Conservation (phyloP, 73 alveolate species). For the Paramecium tetraurelia region DNA sequence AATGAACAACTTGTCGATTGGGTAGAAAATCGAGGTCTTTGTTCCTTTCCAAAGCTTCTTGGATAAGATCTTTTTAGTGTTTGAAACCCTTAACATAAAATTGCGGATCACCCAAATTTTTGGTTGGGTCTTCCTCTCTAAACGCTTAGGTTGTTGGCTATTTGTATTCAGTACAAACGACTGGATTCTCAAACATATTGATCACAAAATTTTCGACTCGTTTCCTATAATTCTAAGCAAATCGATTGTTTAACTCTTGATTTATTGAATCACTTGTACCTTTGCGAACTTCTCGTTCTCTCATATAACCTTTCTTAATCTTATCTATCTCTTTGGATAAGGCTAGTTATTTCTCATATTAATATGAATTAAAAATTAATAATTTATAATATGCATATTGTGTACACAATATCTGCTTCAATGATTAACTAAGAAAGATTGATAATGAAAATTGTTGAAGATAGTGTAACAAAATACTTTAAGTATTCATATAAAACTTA, state of each 20-base stretch:
- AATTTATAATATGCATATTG: background rate
- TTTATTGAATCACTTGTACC: background rate
- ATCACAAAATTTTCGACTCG: constrained; percentile 55
- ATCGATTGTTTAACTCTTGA: constrained; percentile 15
- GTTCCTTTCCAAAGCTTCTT: constrained; percentile 47
- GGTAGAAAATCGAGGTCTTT: constrained; percentile 62
- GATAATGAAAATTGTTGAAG: too few species aligned
- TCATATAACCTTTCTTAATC: background rate
- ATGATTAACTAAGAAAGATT: too few species aligned
- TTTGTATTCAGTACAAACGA: constrained; percentile 47
- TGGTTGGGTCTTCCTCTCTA: constrained; percentile 55
- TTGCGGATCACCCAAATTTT: constrained; percentile 55
- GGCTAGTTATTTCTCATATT: constrained; percentile 15
- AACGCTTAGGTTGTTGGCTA: constrained; percentile 1
- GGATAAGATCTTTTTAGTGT: constrained; percentile 58
- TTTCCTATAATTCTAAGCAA: constrained; percentile 47
- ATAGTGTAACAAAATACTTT: too few species aligned
- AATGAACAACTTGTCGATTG: constrained; percentile 44
- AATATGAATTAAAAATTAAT: constrained; percentile 3
- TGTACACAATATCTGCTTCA: too few species aligned
- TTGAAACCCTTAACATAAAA: constrained; percentile 60
- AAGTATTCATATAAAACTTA: background rate
- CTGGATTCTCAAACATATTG: constrained; percentile 57
- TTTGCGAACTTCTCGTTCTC: constrained; percentile 23
- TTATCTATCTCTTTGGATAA: constrained; percentile 1